phyloP scores from a whole-genome alignment of 2,329 filamentous ascomycete genomes.

The Venturia asperata region DNA sequence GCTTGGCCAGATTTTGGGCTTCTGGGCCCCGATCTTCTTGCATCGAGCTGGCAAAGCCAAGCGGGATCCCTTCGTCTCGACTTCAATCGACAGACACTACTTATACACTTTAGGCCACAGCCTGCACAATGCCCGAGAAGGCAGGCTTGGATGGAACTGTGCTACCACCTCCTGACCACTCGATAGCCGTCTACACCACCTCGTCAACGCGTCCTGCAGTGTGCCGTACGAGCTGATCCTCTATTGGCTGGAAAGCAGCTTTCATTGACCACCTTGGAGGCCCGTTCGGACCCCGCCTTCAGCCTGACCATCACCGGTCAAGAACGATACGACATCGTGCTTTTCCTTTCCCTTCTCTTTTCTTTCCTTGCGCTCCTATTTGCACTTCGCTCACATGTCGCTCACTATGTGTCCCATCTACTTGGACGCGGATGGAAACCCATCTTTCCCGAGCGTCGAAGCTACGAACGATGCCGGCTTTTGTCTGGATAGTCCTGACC shows the following conservation, averaged over 20 bases:
- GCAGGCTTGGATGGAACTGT: not conserved
- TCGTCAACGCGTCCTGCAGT: not conserved
- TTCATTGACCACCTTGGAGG: not conserved
- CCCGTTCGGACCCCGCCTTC: slow-evolving; percentile 2
- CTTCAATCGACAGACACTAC: no score
- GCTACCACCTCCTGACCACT: not conserved
- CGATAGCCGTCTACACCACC: not conserved
- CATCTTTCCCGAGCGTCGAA: not conserved
- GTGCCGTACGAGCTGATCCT: not conserved
- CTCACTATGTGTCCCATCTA: slow-evolving; percentile 5
- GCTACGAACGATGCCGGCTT: not conserved
- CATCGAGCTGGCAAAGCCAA: no score
- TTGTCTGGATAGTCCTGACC: not conserved
- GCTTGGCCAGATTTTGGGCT: no score
- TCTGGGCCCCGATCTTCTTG: no score
- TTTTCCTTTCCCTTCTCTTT: not conserved
- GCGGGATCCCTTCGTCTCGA: no score
- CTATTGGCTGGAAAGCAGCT: not conserved
- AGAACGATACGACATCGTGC: not conserved
- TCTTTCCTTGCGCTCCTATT: not conserved
- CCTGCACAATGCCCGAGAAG: not conserved
- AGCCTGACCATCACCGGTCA: slow-evolving; percentile 1
- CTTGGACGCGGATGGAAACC: not conserved
- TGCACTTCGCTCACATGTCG: not conserved
- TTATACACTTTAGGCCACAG: not conserved